These are phyloP conservation scores for Prunus davidiana DNA, from an alignment of 306 rosid genomes.

Conservation along the genomic window DNA sequence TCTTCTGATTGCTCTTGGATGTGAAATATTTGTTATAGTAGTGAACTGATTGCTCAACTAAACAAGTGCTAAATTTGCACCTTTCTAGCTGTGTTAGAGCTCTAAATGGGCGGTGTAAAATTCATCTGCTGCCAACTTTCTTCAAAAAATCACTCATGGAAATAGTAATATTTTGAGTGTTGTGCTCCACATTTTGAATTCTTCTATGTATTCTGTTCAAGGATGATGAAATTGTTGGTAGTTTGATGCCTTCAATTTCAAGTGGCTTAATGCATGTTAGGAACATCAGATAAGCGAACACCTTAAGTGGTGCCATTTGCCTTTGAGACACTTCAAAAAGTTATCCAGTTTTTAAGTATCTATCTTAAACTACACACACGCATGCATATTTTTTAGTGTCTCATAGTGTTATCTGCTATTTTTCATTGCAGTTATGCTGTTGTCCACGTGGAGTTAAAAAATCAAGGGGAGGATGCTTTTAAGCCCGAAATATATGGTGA, in stretches of 20 bases:
- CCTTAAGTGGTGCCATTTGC: neutral
- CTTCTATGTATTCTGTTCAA: neutral
- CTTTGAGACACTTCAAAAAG: neutral
- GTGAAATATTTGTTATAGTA: neutral
- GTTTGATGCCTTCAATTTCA: neutral
- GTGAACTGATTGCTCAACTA: neutral
- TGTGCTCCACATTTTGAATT: neutral
- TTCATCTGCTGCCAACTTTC: neutral
- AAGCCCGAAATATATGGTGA: slow-evolving; percentile 72
- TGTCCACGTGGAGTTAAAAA: slow-evolving; percentile 70
- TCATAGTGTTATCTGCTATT: slow-evolving; percentile 14
- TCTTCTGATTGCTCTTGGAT: neutral
- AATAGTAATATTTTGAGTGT: neutral
- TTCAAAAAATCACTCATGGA: neutral
- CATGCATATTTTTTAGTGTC: neutral
- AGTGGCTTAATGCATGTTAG: neutral
- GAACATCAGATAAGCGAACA: neutral
- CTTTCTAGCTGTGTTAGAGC: too few species aligned
- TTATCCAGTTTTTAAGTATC: neutral
- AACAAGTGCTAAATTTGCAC: too few species aligned
- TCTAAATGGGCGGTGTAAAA: too few species aligned
- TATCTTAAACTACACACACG: neutral
- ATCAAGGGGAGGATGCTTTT: slow-evolving; percentile 89
- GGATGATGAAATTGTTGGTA: neutral
- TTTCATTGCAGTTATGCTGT: slow-evolving; percentile 58